Conservation (phyloP, 1,284 basidiomycete species). For the Ceratobasidium sp. region DNA sequence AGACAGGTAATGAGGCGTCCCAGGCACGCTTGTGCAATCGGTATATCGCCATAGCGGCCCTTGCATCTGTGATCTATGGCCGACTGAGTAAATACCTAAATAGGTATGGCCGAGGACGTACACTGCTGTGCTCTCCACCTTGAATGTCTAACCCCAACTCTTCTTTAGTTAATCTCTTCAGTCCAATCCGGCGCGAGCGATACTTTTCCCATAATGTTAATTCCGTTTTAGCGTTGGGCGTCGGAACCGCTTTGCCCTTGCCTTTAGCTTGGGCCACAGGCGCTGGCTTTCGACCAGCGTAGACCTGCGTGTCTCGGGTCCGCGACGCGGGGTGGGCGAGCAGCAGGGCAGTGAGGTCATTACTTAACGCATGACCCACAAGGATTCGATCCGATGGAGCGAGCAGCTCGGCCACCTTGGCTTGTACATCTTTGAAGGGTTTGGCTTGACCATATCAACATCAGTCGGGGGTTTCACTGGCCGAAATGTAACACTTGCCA, state of each 20-base stretch:
- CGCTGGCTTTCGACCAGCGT: conserved; percentile 51
- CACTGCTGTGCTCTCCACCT: conserved; percentile 85
- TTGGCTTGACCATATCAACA: conserved; percentile 60
- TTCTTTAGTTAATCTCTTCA: conserved; percentile 82
- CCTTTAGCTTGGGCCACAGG: conserved; percentile 36
- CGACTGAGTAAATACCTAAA: conserved; percentile 1
- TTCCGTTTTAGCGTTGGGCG: background rate
- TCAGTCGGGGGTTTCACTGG: background rate
- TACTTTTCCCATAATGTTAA: conserved; percentile 57
- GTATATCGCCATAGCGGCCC: conserved; percentile 96
- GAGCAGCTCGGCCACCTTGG: conserved; percentile 77
- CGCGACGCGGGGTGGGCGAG: conserved; percentile 85
- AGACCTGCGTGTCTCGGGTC: conserved; percentile 82
- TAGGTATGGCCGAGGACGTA: conserved; percentile 50
- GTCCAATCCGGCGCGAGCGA: conserved; percentile 59
- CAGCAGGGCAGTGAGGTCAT: conserved; percentile 89
- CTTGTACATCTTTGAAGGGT: conserved; percentile 81
- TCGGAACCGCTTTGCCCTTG: conserved; percentile 7
- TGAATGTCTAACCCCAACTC: conserved; percentile 88
- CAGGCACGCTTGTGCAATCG: conserved; percentile 85
- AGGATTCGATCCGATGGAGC: conserved; percentile 72
- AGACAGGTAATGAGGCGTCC: conserved; percentile 61
- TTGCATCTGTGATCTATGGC: conserved; percentile 83
- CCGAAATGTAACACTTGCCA: conserved; percentile 14
- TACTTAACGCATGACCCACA: conserved; percentile 93